Base-by-base conservation (phyloP, 768 basidiomycete genomes). In the Clavulina sp. region DNA sequence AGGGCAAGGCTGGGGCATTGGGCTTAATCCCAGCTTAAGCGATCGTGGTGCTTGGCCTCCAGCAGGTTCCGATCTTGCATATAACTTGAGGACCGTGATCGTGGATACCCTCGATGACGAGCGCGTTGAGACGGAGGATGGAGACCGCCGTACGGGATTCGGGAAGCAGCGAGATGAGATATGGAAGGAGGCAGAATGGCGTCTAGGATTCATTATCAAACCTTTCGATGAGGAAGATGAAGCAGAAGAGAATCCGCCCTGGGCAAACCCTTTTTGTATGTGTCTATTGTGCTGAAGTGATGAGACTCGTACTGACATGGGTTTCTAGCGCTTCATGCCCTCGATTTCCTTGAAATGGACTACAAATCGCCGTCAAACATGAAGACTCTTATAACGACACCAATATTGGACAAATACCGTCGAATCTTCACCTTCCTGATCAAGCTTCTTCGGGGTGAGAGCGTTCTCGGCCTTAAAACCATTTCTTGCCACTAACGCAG, bases 271-370 rank as follows among this genome's bases (percentile, higher is more conserved):
- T 1, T 69, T 80, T 40, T 75, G 87, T 87, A 62, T 60, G 85
- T 73, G 13, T 29, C 30, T 5, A 19, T 73, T 76, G 23, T 73
- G 76, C 75, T 73, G 60, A 50, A n/a, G n/a, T n/a, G n/a, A n/a
- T n/a, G 73, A 63, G 7, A 7, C 44, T 19, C 21, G 5, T 23
- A 41, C 38, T 38, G 41, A 24, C 50, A 40, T 46, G 21, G 26
- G 28, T 41, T 4, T 18, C 6, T 49, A 2, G 32, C 47, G 5
- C 40, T 48, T 26, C 56, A 28, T 19, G 87, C 89, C 4, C 63
- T 93, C 40, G 89, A 92, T 62, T 93, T 92, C 61, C 66, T 93
- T 13, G 86, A 85, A 60, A 78, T 93, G 69, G 78, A 88, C 57
- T 93, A 93, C 63, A 82, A 82, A 58, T 80, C 85, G n/a, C 85